These are phyloP conservation scores for Phytophthora ohioensis DNA, from an alignment of 352 stramenopile species.

Conservation along the genomic window DNA sequence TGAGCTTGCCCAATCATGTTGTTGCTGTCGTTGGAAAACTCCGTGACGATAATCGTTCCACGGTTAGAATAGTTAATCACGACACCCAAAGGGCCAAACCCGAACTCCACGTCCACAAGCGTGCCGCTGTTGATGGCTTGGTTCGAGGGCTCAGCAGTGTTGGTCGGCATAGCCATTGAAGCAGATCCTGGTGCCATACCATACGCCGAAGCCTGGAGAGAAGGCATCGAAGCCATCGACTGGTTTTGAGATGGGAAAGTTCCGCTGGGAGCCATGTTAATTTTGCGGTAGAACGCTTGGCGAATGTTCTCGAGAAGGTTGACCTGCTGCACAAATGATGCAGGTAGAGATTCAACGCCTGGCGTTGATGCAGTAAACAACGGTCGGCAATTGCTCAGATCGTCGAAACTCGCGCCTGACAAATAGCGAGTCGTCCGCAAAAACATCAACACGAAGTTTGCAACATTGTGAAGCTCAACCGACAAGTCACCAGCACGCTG, in stretches of 20 bases:
- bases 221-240: conserved; percentile 20
- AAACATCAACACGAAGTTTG: conserved; percentile 84
- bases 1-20: conserved; percentile 80
- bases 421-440: conserved; percentile 72
- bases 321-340: conserved; percentile 81
- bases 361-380: conserved; percentile 52
- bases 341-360: conserved; percentile 64
- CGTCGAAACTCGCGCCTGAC: conserved; percentile 62
- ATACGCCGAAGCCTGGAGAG: conserved; percentile 25
- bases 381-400: conserved; percentile 65
- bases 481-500: conserved; percentile 68
- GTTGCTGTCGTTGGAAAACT: conserved; percentile 79
- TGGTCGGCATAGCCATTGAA: conserved; percentile 12
- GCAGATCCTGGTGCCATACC: conserved; percentile 21
- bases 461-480: conserved; percentile 69
- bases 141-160: conserved; percentile 15
- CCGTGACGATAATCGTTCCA: conserved; percentile 80
- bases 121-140: conserved; percentile 37
- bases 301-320: conserved; percentile 72
- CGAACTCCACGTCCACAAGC: conserved; percentile 76
- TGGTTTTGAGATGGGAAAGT: conserved; percentile 14
- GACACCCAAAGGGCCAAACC: conserved; percentile 71
- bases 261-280: conserved; percentile 23
- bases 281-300: conserved; percentile 45
- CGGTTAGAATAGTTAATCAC: conserved; percentile 87